phyloP scores from a whole-genome alignment of 441 rosid genomes.

The Monsonia emarginata region DNA sequence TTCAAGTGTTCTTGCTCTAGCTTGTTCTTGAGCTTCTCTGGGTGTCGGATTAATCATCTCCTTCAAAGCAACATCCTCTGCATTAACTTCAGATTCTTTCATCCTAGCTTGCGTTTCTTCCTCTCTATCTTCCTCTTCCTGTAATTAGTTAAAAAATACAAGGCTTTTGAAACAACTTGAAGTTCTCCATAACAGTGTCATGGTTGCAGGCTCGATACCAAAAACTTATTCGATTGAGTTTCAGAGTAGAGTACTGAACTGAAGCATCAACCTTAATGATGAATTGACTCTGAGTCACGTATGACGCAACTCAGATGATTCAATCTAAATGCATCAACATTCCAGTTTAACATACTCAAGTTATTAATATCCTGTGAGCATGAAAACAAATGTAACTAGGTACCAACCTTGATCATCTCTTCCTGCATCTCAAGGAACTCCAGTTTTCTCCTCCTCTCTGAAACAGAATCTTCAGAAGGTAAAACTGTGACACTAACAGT shows the following conservation, averaged over 20 bases:
- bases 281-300: neutral
- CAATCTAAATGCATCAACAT: neutral
- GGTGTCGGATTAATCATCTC: slow-evolving; percentile 60
- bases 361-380: neutral
- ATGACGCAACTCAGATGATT: neutral
- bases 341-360: neutral
- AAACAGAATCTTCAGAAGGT: slow-evolving; percentile 85
- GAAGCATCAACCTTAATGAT: neutral
- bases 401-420: slow-evolving; percentile 33
- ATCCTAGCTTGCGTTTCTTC: slow-evolving; percentile 60
- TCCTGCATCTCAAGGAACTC: slow-evolving; percentile 94
- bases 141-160: slow-evolving; percentile 8
- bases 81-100: slow-evolving; percentile 39
- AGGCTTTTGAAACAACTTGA: neutral
- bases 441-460: slow-evolving; percentile 79
- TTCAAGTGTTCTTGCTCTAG: slow-evolving; percentile 55
- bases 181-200: neutral
- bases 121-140: slow-evolving; percentile 87
- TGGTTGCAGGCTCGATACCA: neutral
- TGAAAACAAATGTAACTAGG: neutral
- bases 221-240: neutral
- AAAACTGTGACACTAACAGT: slow-evolving; percentile 76
- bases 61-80: slow-evolving; percentile 63
- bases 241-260: neutral
- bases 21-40: slow-evolving; percentile 59